phyloP scores from a whole-genome alignment of 2,329 filamentous ascomycete genomes.

The Phoma sp. region DNA sequence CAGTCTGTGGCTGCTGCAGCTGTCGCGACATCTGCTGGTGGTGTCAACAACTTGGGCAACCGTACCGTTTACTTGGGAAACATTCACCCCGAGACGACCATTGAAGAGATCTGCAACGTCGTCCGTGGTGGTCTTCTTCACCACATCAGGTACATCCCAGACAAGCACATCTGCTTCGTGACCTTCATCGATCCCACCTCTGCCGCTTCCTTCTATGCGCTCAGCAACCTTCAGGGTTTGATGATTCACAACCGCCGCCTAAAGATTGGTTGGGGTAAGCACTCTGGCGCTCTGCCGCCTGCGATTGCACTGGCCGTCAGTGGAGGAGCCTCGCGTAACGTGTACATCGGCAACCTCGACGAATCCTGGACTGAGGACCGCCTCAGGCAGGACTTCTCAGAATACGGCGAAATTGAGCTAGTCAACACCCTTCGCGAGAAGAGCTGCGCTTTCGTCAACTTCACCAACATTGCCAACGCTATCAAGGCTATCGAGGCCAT shows the following conservation, averaged over 20 bases:
- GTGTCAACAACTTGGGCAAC: constrained; percentile 97
- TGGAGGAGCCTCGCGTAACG: constrained; percentile 95
- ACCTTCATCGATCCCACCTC: constrained; percentile 99
- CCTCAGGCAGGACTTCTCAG: constrained; percentile 92
- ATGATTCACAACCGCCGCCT: constrained; percentile 99
- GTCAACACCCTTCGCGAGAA: constrained; percentile 97
- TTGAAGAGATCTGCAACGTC: constrained; percentile 99
- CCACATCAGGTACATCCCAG: constrained; percentile 98
- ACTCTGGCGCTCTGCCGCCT: constrained; percentile 93
- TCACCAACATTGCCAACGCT: constrained; percentile 99
- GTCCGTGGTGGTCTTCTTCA: constrained; percentile 94
- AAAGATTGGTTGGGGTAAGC: constrained; percentile 99
- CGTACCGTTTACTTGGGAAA: constrained; percentile 97
- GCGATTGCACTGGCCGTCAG: constrained; percentile 96
- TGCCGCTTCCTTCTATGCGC: constrained; percentile 94
- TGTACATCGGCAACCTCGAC: constrained; percentile 97
- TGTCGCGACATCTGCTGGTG: constrained; percentile 93
- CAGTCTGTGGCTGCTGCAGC: constrained; percentile 97
- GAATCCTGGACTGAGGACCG: constrained; percentile 98
- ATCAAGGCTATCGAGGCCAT: constrained; percentile 99
- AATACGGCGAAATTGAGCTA: constrained; percentile 96
- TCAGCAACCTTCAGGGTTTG: constrained; percentile 95
- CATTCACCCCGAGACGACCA: constrained; percentile 97
- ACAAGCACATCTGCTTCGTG: constrained; percentile 99
- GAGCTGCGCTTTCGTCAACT: constrained; percentile 99